phyloP scores from a whole-genome alignment of 148 eudicot species.

The Talinum fruticosum region DNA sequence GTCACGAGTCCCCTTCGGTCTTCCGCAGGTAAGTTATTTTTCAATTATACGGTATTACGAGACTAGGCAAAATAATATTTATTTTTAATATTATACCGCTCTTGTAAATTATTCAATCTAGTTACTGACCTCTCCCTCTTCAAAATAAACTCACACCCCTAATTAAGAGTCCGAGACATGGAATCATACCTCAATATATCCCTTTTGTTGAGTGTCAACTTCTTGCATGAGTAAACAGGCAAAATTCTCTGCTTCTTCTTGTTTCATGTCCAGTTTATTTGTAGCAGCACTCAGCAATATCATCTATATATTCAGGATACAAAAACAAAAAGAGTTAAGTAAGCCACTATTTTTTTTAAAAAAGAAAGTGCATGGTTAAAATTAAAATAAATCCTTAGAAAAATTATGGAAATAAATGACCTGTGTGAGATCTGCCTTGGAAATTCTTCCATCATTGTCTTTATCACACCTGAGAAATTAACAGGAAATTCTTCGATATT shows the following conservation, averaged over 20 bases:
- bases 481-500: not conserved
- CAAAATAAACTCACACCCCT: too few species aligned
- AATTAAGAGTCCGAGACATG: too few species aligned
- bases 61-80: too few species aligned
- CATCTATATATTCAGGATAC: constrained; percentile 15
- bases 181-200: constrained; percentile 33
- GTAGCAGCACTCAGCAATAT: constrained; percentile 29
- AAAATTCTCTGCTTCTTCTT: constrained; percentile 32
- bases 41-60: too few species aligned
- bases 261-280: constrained; percentile 29
- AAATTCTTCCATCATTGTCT: constrained; percentile 34
- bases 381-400: not conserved
- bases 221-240: constrained; percentile 37
- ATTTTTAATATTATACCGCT: too few species aligned
- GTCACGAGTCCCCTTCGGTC: too few species aligned
- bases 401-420: constrained; percentile 4
- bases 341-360: too few species aligned
- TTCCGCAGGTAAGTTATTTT: too few species aligned
- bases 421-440: constrained; percentile 31
- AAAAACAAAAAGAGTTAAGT: not conserved
- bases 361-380: too few species aligned
- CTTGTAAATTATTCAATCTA: too few species aligned
- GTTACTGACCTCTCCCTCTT: too few species aligned
- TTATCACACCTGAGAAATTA: constrained; percentile 34
- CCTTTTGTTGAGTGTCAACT: constrained; percentile 23